Conservation (phyloP, 1,284 basidiomycete species). For the Fomitiporia mediterranea region DNA sequence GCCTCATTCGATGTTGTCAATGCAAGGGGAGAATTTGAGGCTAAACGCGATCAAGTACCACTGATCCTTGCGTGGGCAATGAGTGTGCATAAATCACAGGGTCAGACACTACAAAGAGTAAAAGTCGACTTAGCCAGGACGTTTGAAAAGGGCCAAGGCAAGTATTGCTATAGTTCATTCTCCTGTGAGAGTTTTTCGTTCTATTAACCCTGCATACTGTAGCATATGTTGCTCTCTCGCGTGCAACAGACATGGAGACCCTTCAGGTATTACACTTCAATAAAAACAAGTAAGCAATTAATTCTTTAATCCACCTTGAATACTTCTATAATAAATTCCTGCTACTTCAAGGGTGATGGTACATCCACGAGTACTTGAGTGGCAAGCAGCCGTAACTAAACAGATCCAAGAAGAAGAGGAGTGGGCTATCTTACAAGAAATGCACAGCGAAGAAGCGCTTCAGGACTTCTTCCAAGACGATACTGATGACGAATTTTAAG, state of each 20-base stretch:
- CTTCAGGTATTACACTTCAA: constrained; percentile 84
- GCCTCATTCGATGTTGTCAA: constrained; percentile 24
- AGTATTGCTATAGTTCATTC: constrained; percentile 12
- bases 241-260: constrained; percentile 80
- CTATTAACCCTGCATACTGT: constrained; percentile 27
- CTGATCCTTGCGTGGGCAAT: constrained; percentile 79
- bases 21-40: constrained; percentile 23
- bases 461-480: constrained; percentile 9
- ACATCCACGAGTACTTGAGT: constrained; percentile 37
- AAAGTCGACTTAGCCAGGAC: constrained; percentile 59
- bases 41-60: constrained; percentile 36
- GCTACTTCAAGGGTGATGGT: constrained; percentile 35
- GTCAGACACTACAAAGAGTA: constrained; percentile 77
- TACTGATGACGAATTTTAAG: too few species aligned
- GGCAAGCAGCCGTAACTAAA: constrained; percentile 15
- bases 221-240: constrained; percentile 92
- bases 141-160: constrained; percentile 82
- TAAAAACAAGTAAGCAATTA: constrained; percentile 53
- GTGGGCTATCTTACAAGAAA: constrained; percentile 7
- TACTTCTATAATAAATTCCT: constrained; percentile 6
- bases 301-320: neutral
- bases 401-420: constrained; percentile 9
- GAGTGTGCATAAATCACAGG: constrained; percentile 85
- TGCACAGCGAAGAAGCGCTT: constrained; percentile 16
- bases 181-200: constrained; percentile 2